These are phyloP conservation scores for Neurospora sp. DNA, from an alignment of 495 filamentous ascomycete genomes.

Conservation along the genomic window DNA sequence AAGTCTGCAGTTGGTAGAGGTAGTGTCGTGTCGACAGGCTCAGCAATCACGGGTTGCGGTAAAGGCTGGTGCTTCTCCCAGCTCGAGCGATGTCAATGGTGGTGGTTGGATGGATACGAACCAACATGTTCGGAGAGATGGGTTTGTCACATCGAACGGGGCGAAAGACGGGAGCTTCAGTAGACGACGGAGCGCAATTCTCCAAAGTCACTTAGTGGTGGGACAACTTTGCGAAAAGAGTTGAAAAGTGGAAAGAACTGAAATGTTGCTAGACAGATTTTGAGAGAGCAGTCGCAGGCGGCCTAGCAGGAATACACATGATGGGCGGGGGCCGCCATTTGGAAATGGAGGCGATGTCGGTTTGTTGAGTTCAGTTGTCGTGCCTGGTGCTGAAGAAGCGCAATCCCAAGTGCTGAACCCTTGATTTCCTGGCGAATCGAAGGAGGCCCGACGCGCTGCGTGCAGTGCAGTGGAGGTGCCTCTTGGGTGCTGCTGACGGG, in stretches of 20 bases:
- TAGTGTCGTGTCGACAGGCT: background rate
- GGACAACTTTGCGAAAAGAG: background rate
- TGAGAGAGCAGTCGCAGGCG: background rate
- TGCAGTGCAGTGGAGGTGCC: background rate
- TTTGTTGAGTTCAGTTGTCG: background rate
- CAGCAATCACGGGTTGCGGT: constrained; percentile 12
- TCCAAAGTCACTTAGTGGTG: background rate
- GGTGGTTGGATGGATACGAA: constrained; percentile 15
- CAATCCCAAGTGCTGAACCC: background rate
- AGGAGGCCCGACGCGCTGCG: background rate
- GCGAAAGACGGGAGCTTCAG: background rate
- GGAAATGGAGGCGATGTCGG: background rate
- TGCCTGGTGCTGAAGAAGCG: background rate
- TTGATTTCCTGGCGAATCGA: background rate
- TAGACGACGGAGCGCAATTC: background rate
- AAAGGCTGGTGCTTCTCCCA: constrained; percentile 16
- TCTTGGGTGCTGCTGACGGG: background rate
- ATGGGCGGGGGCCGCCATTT: background rate
- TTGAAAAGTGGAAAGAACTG: background rate
- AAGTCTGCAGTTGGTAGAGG: background rate
- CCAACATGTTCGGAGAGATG: constrained; percentile 24
- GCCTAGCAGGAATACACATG: background rate
- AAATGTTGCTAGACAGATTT: background rate
- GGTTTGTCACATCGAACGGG: constrained; percentile 16
- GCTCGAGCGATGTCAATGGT: constrained; percentile 24